phyloP scores from a whole-genome alignment of 2,329 filamentous ascomycete genomes.

The Clonostachys byssicola region DNA sequence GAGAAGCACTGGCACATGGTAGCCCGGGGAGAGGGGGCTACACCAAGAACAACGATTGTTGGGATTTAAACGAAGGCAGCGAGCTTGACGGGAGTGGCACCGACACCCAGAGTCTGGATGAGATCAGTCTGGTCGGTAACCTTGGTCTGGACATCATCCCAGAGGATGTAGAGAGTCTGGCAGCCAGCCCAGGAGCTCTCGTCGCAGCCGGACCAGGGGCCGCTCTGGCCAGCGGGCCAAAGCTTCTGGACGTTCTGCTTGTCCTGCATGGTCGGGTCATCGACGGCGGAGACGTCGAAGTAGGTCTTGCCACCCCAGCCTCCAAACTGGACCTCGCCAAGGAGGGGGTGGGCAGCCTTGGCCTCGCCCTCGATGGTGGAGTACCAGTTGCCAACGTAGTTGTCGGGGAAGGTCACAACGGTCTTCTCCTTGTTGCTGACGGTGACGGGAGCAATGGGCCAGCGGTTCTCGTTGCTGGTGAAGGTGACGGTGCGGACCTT shows the following conservation, averaged over 20 bases:
- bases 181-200: conserved; percentile 36
- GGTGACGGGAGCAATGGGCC: conserved; percentile 27
- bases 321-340: conserved; percentile 45
- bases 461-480: conserved; percentile 33
- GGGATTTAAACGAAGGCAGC: too few relatives aligned
- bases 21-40: too few relatives aligned
- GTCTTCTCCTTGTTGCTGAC: conserved; percentile 30
- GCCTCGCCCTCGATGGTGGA: conserved; percentile 37
- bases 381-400: conserved; percentile 47
- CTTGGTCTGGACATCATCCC: conserved; percentile 53
- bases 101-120: conserved; percentile 43
- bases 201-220: conserved; percentile 44
- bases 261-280: conserved; percentile 37
- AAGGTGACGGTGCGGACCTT: conserved; percentile 45
- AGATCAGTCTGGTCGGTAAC: conserved; percentile 40
- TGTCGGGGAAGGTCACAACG: conserved; percentile 34
- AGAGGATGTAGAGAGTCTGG: conserved; percentile 46
- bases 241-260: conserved; percentile 48
- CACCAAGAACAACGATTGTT: too few relatives aligned
- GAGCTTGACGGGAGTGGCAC: conserved; percentile 11
- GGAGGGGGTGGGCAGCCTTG: conserved; percentile 41
- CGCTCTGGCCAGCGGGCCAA: conserved; percentile 33
- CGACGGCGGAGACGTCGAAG: conserved; percentile 57
- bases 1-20: too few relatives aligned
- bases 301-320: conserved; percentile 44